Conservation (phyloP, 106 monocot genomes). For the Chionographis japonica region DNA sequence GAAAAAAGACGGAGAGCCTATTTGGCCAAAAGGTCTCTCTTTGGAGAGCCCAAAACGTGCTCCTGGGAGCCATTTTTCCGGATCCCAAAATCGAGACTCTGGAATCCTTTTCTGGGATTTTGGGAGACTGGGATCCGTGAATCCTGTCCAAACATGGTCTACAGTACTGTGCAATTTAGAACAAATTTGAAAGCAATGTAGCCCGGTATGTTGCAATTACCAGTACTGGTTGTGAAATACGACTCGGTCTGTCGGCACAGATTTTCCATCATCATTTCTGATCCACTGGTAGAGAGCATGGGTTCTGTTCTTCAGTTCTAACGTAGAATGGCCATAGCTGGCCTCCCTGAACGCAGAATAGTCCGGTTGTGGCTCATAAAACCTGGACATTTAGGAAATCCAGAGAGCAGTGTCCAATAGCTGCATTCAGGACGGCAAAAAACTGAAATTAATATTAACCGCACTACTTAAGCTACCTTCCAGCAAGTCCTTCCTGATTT, state of each 20-base stretch:
- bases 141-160: no score
- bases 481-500: conserved; percentile 97
- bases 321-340: conserved; percentile 89
- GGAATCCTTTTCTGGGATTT: no score
- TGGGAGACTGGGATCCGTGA: no score
- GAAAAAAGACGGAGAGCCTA: background rate
- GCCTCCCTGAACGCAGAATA: conserved; percentile 98
- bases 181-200: background rate
- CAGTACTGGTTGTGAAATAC: conserved; percentile 90
- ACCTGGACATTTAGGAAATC: conserved; percentile 35
- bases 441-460: background rate
- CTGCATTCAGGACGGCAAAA: background rate
- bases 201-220: conserved; percentile 24
- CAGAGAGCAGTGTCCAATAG: background rate
- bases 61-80: no score
- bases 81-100: no score
- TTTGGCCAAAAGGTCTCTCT: no score
- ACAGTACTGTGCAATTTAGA: background rate
- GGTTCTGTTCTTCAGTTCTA: conserved; percentile 85
- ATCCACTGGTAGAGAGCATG: conserved; percentile 95
- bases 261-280: conserved; percentile 86
- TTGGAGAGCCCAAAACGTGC: no score
- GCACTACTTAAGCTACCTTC: conserved; percentile 30
- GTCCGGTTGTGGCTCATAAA: conserved; percentile 70
- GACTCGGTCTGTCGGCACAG: conserved; percentile 46